A percentile compares a stretch with the other conserved stretches of the same genome.
These are phyloP conservation scores for Botryotinia calthae DNA, from an alignment of 2,329 filamentous ascomycete species.

Conservation along the genomic window DNA sequence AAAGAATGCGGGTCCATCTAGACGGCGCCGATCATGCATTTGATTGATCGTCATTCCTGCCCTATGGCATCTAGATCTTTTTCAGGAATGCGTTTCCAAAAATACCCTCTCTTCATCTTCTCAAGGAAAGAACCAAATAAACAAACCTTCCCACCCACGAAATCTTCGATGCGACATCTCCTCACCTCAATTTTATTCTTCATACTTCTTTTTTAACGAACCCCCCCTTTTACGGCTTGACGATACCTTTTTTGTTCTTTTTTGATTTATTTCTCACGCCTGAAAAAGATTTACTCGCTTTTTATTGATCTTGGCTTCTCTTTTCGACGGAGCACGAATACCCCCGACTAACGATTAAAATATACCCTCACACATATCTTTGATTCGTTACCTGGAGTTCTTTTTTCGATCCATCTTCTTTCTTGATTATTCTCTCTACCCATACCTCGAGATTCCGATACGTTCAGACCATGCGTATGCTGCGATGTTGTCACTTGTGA, in stretches of 20 bases:
- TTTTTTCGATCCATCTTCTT: conserved; percentile 7
- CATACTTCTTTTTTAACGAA: conserved; percentile 2
- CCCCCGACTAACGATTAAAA: conserved; percentile 17
- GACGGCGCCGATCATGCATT: neutral
- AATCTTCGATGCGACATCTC: conserved; percentile 19
- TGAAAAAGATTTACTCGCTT: neutral
- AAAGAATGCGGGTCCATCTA: conserved; percentile 11
- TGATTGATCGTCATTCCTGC: conserved; percentile 7
- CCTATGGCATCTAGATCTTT: neutral
- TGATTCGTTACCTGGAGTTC: conserved; percentile 21
- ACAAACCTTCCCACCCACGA: neutral
- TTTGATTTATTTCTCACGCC: neutral
- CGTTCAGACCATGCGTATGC: neutral
- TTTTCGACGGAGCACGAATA: conserved; percentile 12
- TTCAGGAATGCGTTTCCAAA: conserved; percentile 10
- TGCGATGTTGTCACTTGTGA: neutral
- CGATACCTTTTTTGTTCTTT: conserved; percentile 6
- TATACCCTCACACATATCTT: conserved; percentile 14
- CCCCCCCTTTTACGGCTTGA: conserved; percentile 12
- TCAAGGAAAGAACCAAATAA: neutral
- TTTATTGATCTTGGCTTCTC: neutral
- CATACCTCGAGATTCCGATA: neutral
- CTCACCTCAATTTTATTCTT: neutral
- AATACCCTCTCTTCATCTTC: neutral
- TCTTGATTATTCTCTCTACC: neutral